Base-by-base conservation (phyloP, 768 basidiomycete species). In the Kwoniella heveanensis region DNA sequence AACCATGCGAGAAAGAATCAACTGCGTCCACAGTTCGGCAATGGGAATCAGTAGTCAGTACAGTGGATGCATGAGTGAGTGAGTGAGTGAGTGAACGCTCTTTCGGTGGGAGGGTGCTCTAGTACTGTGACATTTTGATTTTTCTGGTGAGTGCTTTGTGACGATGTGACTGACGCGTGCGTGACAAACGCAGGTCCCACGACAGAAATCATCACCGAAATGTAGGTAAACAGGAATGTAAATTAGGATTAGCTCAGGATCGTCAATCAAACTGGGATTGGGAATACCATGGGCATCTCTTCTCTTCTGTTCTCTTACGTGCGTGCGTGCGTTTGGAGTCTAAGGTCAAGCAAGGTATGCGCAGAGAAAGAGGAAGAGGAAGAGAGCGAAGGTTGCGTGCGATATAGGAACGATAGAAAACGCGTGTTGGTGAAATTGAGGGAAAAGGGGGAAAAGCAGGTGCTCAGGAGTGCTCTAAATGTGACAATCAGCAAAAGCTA, bases 181-280 rank as follows among this genome's bases (percentile, higher is more conserved):
- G 39, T 44, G 19, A 44, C 39, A 17, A 10, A n/a, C n/a, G n/a
- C n/a, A n/a, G n/a, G n/a, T n/a, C n/a, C n/a, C n/a, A n/a, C n/a
- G n/a, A n/a, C n/a, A n/a, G n/a, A n/a, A n/a, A n/a, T n/a, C n/a
- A n/a, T n/a, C n/a, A n/a, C n/a, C n/a, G n/a, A n/a, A n/a, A n/a
- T n/a, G n/a, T n/a, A n/a, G 39, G 39, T 44, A 44, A 44, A 44
- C 15, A 44, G 39, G 39, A 44, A 3, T 6, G 32, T 32, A 32
- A 32, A 44, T 44, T 44, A 44, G 39, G 39, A 49, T 58, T 58
- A 58, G 57, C 57, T 58, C 57, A 58, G 57, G 57, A 49, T 8
- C 17, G 24, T 12, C 13, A 6, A 32, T 13, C 32, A 6, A n/a
- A n/a, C n/a, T n/a, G n/a, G n/a, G n/a, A n/a, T n/a, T n/a, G n/a